A percentile compares a stretch with the other conserved stretches of the same genome.
phyloP scores from a whole-genome alignment of 345 rosid genomes.

The Gynandropsis gynandra region DNA sequence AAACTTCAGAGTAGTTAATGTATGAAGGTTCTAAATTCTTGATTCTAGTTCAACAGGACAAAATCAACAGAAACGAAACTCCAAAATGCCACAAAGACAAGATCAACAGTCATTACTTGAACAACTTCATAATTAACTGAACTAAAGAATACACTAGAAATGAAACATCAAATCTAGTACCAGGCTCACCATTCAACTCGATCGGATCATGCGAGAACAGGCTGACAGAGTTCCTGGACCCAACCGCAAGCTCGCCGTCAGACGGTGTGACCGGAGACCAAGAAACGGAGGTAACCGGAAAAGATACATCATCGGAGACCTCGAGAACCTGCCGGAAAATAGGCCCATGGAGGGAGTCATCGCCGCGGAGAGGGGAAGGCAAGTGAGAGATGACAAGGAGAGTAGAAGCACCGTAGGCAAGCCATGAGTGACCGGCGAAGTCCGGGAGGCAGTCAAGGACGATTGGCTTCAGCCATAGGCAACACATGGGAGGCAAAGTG shows the following conservation, averaged over 20 bases:
- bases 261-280: conserved; percentile 78
- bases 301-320: conserved; percentile 40
- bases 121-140: conserved; percentile 2
- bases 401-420: conserved; percentile 86
- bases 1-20: too few relatives aligned
- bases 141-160: too few relatives aligned
- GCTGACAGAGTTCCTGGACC: conserved; percentile 46
- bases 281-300: conserved; percentile 52
- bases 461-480: too few relatives aligned
- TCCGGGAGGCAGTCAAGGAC: conserved; percentile 84
- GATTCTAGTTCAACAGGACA: too few relatives aligned
- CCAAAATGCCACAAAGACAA: not conserved
- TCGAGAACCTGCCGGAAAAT: conserved; percentile 69
- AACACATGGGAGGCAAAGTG: too few relatives aligned
- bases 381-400: conserved; percentile 80
- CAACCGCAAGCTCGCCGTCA: conserved; percentile 73
- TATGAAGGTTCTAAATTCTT: too few relatives aligned
- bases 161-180: not conserved
- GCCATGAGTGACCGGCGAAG: conserved; percentile 83
- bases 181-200: conserved; percentile 38
- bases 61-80: too few relatives aligned
- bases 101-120: not conserved
- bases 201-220: conserved; percentile 42
- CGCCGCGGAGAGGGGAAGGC: conserved; percentile 71
- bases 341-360: conserved; percentile 52